A percentile compares a stretch with the other conserved stretches of the same genome.
Evolutionary conservation across 768 basidiomycete genomes (phyloP).

Genomic region (Mycena epipterygia): DNA sequence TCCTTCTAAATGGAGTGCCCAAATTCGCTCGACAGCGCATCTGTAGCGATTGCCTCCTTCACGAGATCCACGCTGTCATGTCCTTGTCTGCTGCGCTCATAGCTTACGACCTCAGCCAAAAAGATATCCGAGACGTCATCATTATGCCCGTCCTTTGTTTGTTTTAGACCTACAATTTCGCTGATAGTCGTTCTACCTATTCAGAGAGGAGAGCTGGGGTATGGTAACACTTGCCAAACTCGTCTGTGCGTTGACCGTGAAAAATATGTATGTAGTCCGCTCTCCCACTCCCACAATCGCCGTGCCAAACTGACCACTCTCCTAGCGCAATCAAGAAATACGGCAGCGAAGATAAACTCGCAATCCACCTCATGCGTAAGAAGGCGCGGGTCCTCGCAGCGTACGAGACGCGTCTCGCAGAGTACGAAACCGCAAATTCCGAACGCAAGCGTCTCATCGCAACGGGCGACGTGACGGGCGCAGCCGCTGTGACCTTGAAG

Average conservation of each 20-base stretch:
- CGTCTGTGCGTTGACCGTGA: background rate
- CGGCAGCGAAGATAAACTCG: background rate
- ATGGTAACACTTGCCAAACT: background rate
- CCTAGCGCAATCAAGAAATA: slow-evolving; percentile 10
- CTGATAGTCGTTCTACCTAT: background rate
- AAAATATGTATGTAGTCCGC: slow-evolving; percentile 3
- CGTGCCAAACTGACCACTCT: background rate
- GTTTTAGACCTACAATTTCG: too few relatives aligned
- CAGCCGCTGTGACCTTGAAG: slow-evolving; percentile 5
- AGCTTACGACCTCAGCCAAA: slow-evolving; percentile 5
- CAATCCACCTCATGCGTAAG: background rate
- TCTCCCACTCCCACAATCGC: background rate
- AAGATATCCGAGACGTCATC: background rate
- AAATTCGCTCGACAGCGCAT: background rate
- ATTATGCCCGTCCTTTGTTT: background rate
- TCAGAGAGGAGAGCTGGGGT: too few relatives aligned
- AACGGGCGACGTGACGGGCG: background rate
- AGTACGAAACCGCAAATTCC: slow-evolving; percentile 1
- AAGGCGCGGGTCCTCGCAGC: background rate
- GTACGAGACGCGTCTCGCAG: background rate
- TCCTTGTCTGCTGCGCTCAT: background rate
- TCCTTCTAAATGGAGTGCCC: background rate
- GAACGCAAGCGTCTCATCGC: background rate
- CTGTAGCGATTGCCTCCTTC: background rate
- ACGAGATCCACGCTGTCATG: slow-evolving; percentile 9